These are phyloP conservation scores for Keithomyces neogunnii DNA, from an alignment of 2,329 filamentous ascomycete genomes.

Conservation along the genomic window DNA sequence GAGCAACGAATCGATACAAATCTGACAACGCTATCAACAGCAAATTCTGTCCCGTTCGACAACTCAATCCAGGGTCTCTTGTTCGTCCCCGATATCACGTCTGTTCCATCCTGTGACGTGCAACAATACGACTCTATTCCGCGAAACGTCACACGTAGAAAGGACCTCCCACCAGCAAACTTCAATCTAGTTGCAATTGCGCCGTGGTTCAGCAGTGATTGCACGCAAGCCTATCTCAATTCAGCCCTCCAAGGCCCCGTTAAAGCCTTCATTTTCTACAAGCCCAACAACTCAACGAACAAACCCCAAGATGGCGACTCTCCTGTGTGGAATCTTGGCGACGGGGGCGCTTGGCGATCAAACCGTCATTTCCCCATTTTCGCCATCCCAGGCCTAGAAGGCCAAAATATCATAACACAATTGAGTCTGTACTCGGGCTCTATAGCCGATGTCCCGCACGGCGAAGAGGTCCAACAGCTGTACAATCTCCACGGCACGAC, in stretches of 20 bases:
- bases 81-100: slow-evolving; percentile 67
- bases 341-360: slow-evolving; percentile 62
- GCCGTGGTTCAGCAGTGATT: slow-evolving; percentile 72
- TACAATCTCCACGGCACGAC: slow-evolving; percentile 48
- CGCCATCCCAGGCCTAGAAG: slow-evolving; percentile 62
- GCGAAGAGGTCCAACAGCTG: slow-evolving; percentile 43
- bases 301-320: slow-evolving; percentile 60
- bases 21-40: slow-evolving; percentile 69
- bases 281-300: slow-evolving; percentile 43
- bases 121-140: slow-evolving; percentile 61
- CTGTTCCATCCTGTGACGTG: slow-evolving; percentile 52
- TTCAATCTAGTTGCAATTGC: slow-evolving; percentile 75
- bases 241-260: slow-evolving; percentile 50
- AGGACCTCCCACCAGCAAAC: slow-evolving; percentile 59
- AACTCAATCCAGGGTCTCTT: slow-evolving; percentile 67
- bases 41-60: slow-evolving; percentile 49
- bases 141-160: slow-evolving; percentile 61
- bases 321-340: slow-evolving; percentile 60
- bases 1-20: slow-evolving; percentile 44
- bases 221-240: slow-evolving; percentile 64
- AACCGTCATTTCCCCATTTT: slow-evolving; percentile 74
- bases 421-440: slow-evolving; percentile 72
- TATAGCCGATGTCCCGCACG: slow-evolving; percentile 52
- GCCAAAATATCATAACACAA: slow-evolving; percentile 60
- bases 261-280: slow-evolving; percentile 56